Conservation (phyloP, 1,284 basidiomycete genomes). For the Trichosporon sp. region DNA sequence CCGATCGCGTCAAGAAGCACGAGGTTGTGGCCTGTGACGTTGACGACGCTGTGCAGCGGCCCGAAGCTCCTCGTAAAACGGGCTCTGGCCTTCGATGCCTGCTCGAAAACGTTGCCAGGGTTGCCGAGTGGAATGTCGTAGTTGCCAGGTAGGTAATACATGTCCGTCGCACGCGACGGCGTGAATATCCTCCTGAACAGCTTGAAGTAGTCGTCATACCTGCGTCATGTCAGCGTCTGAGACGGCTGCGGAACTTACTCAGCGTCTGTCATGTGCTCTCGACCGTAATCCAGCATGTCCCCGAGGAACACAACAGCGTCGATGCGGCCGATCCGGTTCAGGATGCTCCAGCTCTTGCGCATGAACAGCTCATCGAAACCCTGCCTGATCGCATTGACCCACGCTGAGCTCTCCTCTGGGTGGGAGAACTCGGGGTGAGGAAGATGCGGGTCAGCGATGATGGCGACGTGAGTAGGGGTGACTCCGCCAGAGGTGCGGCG, state of each 20-base stretch:
- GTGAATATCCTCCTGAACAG: slow-evolving; percentile 64
- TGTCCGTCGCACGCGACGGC: slow-evolving; percentile 44
- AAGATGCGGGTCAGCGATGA: slow-evolving; percentile 74
- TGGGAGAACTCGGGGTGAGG: slow-evolving; percentile 56
- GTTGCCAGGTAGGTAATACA: slow-evolving; percentile 75
- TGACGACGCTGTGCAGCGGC: slow-evolving; percentile 37
- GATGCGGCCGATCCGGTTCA: slow-evolving; percentile 58
- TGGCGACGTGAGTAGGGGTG: slow-evolving; percentile 60
- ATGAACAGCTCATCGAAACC: slow-evolving; percentile 64
- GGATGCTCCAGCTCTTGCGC: slow-evolving; percentile 68
- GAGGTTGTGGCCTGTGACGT: slow-evolving; percentile 57
- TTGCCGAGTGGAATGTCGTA: slow-evolving; percentile 71
- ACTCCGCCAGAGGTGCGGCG: slow-evolving; percentile 13
- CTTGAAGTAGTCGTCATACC: slow-evolving; percentile 59
- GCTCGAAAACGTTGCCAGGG: slow-evolving; percentile 23
- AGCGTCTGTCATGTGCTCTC: slow-evolving; percentile 56
- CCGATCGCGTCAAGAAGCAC: slow-evolving; percentile 70
- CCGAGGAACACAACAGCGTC: slow-evolving; percentile 74
- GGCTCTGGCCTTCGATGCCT: slow-evolving; percentile 53
- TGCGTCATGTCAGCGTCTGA: slow-evolving; percentile 36
- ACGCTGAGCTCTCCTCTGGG: slow-evolving; percentile 41
- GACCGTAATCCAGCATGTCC: slow-evolving; percentile 69
- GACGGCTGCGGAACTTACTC: slow-evolving; percentile 57
- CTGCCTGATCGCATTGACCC: slow-evolving; percentile 53
- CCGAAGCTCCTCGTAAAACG: slow-evolving; percentile 60